Conservation (phyloP, 2,329 filamentous ascomycete species). For the Aspergillus aculeatinus region DNA sequence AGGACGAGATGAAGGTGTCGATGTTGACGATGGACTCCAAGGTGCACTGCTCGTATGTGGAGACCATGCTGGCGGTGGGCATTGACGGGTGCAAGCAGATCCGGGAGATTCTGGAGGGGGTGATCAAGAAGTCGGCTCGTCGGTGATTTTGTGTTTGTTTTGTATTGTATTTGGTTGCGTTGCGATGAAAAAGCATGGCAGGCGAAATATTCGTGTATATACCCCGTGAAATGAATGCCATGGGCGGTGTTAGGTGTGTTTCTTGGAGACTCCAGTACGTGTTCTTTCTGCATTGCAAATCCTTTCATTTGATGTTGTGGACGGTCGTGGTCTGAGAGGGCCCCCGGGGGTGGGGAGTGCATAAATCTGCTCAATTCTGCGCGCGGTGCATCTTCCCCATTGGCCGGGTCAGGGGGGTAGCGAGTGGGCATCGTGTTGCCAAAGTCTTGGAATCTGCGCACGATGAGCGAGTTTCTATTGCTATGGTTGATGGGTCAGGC, state of each 20-base stretch:
- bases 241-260: constrained; percentile 12
- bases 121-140: constrained; percentile 52
- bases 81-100: constrained; percentile 90
- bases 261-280: background rate
- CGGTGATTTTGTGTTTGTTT: constrained; percentile 6
- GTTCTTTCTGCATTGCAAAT: background rate
- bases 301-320: too few species aligned
- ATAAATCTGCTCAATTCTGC: constrained; percentile 27
- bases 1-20: constrained; percentile 59
- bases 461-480: background rate
- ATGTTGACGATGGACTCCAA: constrained; percentile 84
- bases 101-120: constrained; percentile 73
- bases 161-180: background rate
- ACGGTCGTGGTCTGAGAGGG: too few species aligned
- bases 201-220: constrained; percentile 9
- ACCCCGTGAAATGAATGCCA: constrained; percentile 11
- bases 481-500: background rate
- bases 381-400: constrained; percentile 1
- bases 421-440: background rate
- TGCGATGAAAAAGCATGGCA: constrained; percentile 9
- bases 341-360: background rate
- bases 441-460: background rate
- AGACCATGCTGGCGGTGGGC: constrained; percentile 89
- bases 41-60: constrained; percentile 74
- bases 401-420: background rate